phyloP scores from a whole-genome alignment of 2,329 filamentous ascomycete species.

The Talaromyces funiculosus region DNA sequence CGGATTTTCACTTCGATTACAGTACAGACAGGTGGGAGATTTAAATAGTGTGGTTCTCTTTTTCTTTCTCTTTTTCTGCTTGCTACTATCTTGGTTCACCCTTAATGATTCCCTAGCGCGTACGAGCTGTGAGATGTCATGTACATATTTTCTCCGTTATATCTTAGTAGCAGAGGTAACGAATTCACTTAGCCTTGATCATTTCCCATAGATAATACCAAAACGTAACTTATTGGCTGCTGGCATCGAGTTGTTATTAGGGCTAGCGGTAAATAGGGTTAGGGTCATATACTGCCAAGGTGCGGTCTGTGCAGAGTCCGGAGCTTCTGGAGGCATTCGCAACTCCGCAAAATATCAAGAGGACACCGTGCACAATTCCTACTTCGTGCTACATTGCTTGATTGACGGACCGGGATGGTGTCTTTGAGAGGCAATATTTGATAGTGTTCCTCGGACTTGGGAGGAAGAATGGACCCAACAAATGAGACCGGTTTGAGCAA shows the following conservation, averaged over 20 bases:
- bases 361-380: not conserved
- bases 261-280: not conserved
- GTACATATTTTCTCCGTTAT: not conserved
- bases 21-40: not conserved
- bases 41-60: not conserved
- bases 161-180: not conserved
- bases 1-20: not conserved
- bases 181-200: not conserved
- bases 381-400: not conserved
- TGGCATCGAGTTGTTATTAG: not conserved
- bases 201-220: not conserved
- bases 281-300: constrained; percentile 10
- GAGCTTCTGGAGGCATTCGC: not conserved
- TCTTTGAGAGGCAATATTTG: constrained; percentile 14
- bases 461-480: constrained; percentile 34
- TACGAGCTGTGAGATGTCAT: not conserved
- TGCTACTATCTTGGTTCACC: not conserved
- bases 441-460: constrained; percentile 14
- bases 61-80: no score
- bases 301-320: constrained; percentile 14
- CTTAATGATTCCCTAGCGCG: not conserved
- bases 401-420: constrained; percentile 25
- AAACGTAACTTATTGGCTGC: no score
- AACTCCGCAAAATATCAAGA: not conserved
- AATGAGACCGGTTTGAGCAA: constrained; percentile 58